These are phyloP conservation scores for Sphagnurus paluster DNA, from an alignment of 1,284 basidiomycete genomes.

Conservation along the genomic window DNA sequence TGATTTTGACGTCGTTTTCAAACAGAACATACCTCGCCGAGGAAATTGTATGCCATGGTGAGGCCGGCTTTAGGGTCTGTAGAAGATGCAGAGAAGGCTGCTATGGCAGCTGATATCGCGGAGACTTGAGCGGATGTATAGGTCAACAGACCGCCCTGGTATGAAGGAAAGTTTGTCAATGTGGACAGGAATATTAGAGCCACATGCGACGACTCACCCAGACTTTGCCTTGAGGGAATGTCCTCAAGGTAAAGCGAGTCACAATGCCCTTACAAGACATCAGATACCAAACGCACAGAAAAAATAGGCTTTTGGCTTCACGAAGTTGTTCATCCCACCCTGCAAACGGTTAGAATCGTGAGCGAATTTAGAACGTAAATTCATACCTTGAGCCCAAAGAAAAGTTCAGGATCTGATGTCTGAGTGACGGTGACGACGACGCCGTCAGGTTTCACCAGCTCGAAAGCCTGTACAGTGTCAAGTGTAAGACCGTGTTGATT, in stretches of 20 bases:
- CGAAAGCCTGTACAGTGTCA: slow-evolving; percentile 46
- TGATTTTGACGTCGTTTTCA: too few species aligned
- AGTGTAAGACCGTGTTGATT: slow-evolving; percentile 53
- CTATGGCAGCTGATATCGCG: slow-evolving; percentile 43
- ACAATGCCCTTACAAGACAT: slow-evolving; percentile 52
- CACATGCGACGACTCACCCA: slow-evolving; percentile 52
- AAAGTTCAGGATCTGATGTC: slow-evolving; percentile 36
- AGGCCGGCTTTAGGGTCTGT: slow-evolving; percentile 61
- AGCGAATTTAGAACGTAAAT: neutral
- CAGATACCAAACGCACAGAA: neutral
- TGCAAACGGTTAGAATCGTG: slow-evolving; percentile 19
- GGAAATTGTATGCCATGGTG: slow-evolving; percentile 52
- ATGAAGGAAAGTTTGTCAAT: neutral
- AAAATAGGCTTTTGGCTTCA: slow-evolving; percentile 29
- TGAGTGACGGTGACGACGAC: slow-evolving; percentile 31
- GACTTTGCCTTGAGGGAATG: slow-evolving; percentile 53
- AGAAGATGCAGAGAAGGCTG: slow-evolving; percentile 47
- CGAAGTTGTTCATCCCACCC: slow-evolving; percentile 65
- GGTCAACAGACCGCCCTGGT: slow-evolving; percentile 54
- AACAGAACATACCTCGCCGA: slow-evolving; percentile 38
- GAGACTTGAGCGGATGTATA: slow-evolving; percentile 38
- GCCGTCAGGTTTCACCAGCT: slow-evolving; percentile 52
- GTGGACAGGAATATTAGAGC: neutral
- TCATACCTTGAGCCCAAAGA: slow-evolving; percentile 46
- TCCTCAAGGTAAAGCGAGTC: slow-evolving; percentile 54